Base-by-base conservation (phyloP, 345 rosid genomes). In the Eucalyptus guilfoylei region DNA sequence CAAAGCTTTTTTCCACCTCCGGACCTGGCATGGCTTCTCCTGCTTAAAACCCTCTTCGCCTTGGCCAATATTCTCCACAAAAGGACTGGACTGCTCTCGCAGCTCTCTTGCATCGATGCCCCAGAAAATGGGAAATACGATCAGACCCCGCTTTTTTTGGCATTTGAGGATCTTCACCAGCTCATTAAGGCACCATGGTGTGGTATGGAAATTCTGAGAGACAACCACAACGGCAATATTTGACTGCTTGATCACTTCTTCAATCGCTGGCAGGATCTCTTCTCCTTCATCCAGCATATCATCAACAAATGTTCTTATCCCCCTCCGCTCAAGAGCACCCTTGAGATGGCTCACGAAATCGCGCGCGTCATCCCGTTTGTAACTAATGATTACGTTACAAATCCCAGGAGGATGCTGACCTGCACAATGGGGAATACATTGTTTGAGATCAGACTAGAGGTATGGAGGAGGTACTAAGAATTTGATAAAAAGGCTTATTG, bases 271-370 rank as follows among this genome's bases (percentile, higher is more conserved):
- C 48, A 0, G 1, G 12, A 44, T 6, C 44, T 40, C 28, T 17
- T 8, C 28, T 40, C 48, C 45, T 44, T 2, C 14, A 9, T 80
- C 86, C 2, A 80, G 12, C 2, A 2, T 6, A 34, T 7, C 17
- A 44, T 80, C 86, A 0, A 80, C 14, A 0, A 40, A 2, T 0
- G 48, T 37, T 37, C 2, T 40, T 0, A 37, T 44, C 86, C 48
- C 48, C 85, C 24, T 80, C 85, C 85, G 12, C 8, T 24, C 42
- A 17, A 80, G 48, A 80, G 85, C 85, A 44, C 4, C 17, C 42
- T 80, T 34, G 1, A 80, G 15, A 80, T 80, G 85, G 48, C 85
- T 44, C 48, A 80, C 30, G 1, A 0, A 0, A 8, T 80, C 0
- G 1, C 1, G 47, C 0, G 2, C 8, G 26, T 80, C 85, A 0